phyloP scores from a whole-genome alignment of 1,284 basidiomycete genomes.

The Xanthoconium separans region DNA sequence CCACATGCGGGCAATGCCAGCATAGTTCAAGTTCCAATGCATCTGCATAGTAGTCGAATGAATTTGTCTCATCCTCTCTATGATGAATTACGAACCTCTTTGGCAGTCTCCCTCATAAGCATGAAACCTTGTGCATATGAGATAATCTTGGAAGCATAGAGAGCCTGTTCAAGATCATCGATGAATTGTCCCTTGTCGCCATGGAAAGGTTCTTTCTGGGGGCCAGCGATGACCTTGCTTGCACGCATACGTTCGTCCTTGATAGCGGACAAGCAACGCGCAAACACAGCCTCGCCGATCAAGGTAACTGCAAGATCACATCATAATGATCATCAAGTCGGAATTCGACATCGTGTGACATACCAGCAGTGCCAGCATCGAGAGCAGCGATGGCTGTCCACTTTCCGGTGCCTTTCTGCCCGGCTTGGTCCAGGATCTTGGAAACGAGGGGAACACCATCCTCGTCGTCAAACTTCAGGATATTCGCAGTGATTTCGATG shows the following conservation, averaged over 20 bases:
- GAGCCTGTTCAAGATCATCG: conserved; percentile 97
- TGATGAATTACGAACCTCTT: conserved; percentile 62
- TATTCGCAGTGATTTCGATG: conserved; percentile 96
- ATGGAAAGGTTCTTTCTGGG: conserved; percentile 89
- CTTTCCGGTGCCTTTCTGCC: conserved; percentile 99
- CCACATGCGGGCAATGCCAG: conserved; percentile 99
- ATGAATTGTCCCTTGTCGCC: conserved; percentile 99
- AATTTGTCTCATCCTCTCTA: neutral
- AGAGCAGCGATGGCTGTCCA: conserved; percentile 99
- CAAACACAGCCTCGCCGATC: conserved; percentile 99
- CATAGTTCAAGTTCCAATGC: conserved; percentile 87
- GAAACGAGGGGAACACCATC: conserved; percentile 89
- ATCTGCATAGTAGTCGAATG: conserved; percentile 41
- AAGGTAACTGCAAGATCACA: conserved; percentile 73
- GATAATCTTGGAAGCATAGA: conserved; percentile 99
- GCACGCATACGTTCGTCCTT: conserved; percentile 97
- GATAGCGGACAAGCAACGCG: conserved; percentile 96
- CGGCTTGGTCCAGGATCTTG: conserved; percentile 96
- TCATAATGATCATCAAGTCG: conserved; percentile 6
- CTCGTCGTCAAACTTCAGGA: conserved; percentile 94
- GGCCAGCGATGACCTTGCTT: conserved; percentile 87
- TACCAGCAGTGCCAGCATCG: conserved; percentile 89
- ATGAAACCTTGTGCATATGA: conserved; percentile 99
- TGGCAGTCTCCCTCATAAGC: conserved; percentile 98
- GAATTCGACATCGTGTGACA: conserved; percentile 23